Conservation (phyloP, 1,284 basidiomycete species). For the Trametes versicolor region DNA sequence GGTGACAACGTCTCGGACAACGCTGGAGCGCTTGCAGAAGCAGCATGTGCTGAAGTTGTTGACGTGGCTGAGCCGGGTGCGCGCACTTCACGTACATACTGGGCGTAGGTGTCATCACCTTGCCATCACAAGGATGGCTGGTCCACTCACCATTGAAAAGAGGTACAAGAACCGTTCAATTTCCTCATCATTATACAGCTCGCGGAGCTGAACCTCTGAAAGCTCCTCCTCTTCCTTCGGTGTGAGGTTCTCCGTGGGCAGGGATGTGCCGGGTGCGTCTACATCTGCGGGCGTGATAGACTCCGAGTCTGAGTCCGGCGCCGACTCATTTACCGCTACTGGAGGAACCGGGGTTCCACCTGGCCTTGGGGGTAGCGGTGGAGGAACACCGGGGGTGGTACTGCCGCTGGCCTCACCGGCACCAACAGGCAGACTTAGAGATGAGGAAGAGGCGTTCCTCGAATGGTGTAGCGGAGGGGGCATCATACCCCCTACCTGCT, state of each 20-base stretch:
- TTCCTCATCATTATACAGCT: conserved; percentile 70
- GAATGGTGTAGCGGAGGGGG: conserved; percentile 1
- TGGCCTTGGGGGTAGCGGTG: conserved; percentile 20
- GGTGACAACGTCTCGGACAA: conserved; percentile 11
- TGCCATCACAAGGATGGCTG: neutral
- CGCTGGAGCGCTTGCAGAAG: conserved; percentile 19
- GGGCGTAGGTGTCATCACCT: neutral
- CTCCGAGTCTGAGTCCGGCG: conserved; percentile 11
- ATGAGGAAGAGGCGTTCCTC: neutral
- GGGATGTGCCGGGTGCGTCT: neutral
- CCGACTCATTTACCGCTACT: neutral
- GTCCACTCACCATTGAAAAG: conserved; percentile 62
- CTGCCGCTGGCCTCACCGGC: neutral
- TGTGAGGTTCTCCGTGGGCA: conserved; percentile 15
- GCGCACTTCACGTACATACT: conserved; percentile 72
- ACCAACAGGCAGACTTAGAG: neutral
- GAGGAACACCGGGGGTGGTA: neutral
- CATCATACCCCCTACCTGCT: conserved; percentile 9
- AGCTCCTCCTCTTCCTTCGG: conserved; percentile 39
- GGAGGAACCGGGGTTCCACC: neutral
- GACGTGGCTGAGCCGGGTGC: conserved; percentile 36
- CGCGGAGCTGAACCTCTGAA: conserved; percentile 55
- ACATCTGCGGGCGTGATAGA: neutral
- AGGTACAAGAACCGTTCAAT: conserved; percentile 64
- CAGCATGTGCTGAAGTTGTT: conserved; percentile 5